Base-by-base conservation (phyloP, 2,329 filamentous ascomycete genomes). In the Lomentospora prolificans region DNA sequence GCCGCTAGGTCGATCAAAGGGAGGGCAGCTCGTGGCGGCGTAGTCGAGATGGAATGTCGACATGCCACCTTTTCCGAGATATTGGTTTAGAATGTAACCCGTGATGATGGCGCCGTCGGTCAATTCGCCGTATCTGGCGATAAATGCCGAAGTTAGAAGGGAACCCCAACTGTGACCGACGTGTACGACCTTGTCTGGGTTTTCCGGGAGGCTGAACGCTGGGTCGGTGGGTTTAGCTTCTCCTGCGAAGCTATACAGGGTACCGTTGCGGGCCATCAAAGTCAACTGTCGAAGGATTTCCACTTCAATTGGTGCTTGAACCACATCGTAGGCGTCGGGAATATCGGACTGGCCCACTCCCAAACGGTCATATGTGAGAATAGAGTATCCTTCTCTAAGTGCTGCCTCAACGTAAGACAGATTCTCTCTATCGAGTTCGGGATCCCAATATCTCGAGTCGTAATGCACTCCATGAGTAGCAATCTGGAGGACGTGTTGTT, bases 141-240 rank as follows among this genome's bases (percentile, higher is more conserved):
- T 75, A 8, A 84, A 67, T 44, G 69, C 72, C 65, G 77, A 80
- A 10, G 73, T 75, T 60, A 77, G 74, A 2, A 74, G 64, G 0
- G 78, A 79, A 14, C 81, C 80, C 61, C 79, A 83, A 2, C 74
- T 78, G 67, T 84, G 79, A 14, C 80, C 81, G 17, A 81, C 74
- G 62, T 83, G 79, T 17, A 82, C 68, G 53, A 80, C 67, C 63
- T 76, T 73, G 39, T 30, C 31, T 14, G 50, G 9, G 48, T 58
- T 14, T 55, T 52, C 48, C 5, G 22, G 19, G 4, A 19, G 17
- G 41, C 4, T 9, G 41, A 46, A 46, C n/a, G 19, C 5, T 19
- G 41, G 22, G n/a, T 19, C 19, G 10, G n/a, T 9, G 4, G n/a
- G 41, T 24, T 46, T n/a, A 10, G n/a, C 41, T 9, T 12, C 19